These are phyloP conservation scores for Fennellomyces sp. DNA, from an alignment of 371 early-diverging fungal species.

Conservation along the genomic window DNA sequence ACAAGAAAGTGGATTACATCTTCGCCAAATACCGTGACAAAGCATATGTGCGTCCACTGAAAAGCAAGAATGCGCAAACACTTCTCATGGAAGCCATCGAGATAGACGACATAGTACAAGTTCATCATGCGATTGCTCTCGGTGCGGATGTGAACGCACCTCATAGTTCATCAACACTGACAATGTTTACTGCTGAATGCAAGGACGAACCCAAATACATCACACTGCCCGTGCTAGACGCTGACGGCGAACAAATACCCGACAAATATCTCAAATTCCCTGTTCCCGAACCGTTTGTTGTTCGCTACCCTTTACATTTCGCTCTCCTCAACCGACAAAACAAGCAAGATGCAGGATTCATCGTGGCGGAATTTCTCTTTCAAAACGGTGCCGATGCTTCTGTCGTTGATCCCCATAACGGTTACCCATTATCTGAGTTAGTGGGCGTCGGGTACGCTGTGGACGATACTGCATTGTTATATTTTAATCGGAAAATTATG, in stretches of 20 bases:
- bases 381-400: constrained; percentile 52
- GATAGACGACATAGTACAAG: constrained; percentile 33
- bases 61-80: constrained; percentile 5
- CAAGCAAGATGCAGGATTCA: constrained; percentile 22
- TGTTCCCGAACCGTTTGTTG: constrained; percentile 5
- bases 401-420: constrained; percentile 26
- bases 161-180: constrained; percentile 1
- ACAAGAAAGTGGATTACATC: constrained; percentile 12
- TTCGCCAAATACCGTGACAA: constrained; percentile 39
- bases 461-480: background rate
- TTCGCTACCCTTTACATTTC: constrained; percentile 29
- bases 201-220: constrained; percentile 4
- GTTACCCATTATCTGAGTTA: constrained; percentile 5
- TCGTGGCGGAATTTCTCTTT: constrained; percentile 54
- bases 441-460: background rate
- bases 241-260: constrained; percentile 5
- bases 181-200: background rate
- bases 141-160: constrained; percentile 36
- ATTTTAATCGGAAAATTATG: background rate
- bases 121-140: constrained; percentile 40
- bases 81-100: constrained; percentile 43
- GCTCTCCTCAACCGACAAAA: constrained; percentile 3
- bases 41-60: constrained; percentile 13
- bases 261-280: constrained; percentile 3
- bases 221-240: constrained; percentile 4